A percentile compares a stretch with the other conserved stretches of the same genome.
Evolutionary conservation across 1,284 basidiomycete species (phyloP).

Genomic region (Cutaneotrichosporon cyanovorans): DNA sequence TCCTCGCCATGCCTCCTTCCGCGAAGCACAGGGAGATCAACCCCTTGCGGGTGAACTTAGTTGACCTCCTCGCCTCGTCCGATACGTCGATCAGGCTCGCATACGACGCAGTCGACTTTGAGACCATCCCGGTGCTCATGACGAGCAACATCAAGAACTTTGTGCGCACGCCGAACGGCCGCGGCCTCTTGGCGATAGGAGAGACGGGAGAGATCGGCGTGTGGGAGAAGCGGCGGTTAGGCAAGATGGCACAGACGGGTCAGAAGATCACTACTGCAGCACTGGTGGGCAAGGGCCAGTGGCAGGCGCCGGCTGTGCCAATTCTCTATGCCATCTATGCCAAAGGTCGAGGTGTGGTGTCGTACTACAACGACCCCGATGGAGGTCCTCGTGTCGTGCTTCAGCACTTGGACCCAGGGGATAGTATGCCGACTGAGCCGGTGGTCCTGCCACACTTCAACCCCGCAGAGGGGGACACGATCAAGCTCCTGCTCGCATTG

Average conservation of each 20-base stretch:
- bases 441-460: constrained; percentile 33
- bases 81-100: constrained; percentile 8
- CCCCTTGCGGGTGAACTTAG: constrained; percentile 15
- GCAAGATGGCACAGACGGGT: constrained; percentile 17
- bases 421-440: constrained; percentile 20
- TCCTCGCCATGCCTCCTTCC: constrained; percentile 18
- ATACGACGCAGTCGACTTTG: constrained; percentile 7
- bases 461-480: constrained; percentile 25
- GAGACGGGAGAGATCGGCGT: constrained; percentile 32
- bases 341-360: constrained; percentile 41
- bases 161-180: constrained; percentile 44
- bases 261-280: constrained; percentile 6
- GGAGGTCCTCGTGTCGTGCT: constrained; percentile 23
- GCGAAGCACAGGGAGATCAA: constrained; percentile 7
- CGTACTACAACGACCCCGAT: constrained; percentile 18
- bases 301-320: constrained; percentile 18
- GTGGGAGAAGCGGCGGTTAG: constrained; percentile 37
- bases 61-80: constrained; percentile 19
- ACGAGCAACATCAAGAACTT: constrained; percentile 26
- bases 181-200: constrained; percentile 36
- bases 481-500: constrained; percentile 38
- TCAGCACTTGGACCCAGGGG: constrained; percentile 34
- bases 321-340: constrained; percentile 35
- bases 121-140: constrained; percentile 24
- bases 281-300: constrained; percentile 36